Evolutionary conservation across 257 asterid species (phyloP).

Genomic region (Agastache rugosa): DNA sequence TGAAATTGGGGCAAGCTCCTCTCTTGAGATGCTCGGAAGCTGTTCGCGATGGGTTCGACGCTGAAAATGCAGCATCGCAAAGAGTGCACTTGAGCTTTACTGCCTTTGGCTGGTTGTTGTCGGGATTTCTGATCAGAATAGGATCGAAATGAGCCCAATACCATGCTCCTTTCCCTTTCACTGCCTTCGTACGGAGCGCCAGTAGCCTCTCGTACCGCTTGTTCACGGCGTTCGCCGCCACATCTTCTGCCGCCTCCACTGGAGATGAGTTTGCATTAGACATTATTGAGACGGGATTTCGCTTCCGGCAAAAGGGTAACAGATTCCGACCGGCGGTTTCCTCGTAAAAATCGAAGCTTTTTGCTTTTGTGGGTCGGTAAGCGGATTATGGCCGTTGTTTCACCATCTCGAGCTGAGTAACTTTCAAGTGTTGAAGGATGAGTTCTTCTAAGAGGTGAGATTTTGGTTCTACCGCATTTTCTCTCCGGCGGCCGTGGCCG

Average conservation of each 20-base stretch:
- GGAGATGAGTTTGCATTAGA: constrained; percentile 49
- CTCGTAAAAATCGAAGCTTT: constrained; percentile 19
- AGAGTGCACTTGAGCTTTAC: constrained; percentile 83
- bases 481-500: constrained; percentile 48
- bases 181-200: constrained; percentile 78
- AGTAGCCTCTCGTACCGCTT: constrained; percentile 77
- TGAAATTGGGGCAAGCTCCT: constrained; percentile 82
- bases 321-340: background rate
- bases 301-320: background rate
- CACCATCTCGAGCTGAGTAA: constrained; percentile 34
- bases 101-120: constrained; percentile 70
- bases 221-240: constrained; percentile 60
- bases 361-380: background rate
- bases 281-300: constrained; percentile 41
- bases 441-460: constrained; percentile 35
- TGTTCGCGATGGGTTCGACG: constrained; percentile 87
- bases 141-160: constrained; percentile 97
- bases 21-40: constrained; percentile 86
- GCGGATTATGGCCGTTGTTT: constrained; percentile 37
- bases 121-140: constrained; percentile 62
- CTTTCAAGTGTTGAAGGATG: background rate
- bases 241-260: constrained; percentile 53
- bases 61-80: constrained; percentile 75
- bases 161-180: constrained; percentile 98
- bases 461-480: constrained; percentile 29